These are phyloP conservation scores for Peronospora destructor DNA, from an alignment of 352 stramenopile species.

Conservation along the genomic window DNA sequence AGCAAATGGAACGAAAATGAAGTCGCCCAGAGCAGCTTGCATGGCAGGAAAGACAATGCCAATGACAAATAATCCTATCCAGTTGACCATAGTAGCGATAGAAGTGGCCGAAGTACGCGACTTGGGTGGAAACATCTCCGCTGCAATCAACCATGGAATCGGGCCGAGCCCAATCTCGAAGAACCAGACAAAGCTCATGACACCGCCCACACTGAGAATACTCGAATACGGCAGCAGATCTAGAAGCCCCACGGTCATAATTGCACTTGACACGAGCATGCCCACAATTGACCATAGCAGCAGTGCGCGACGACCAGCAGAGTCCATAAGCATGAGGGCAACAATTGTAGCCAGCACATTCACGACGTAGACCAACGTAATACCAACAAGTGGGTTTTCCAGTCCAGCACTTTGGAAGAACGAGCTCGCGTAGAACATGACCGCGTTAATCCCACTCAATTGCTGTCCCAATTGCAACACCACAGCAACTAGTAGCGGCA, in stretches of 20 bases:
- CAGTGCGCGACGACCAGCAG: slow-evolving; percentile 49
- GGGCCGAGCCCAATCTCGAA: slow-evolving; percentile 75
- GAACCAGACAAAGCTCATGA: slow-evolving; percentile 74
- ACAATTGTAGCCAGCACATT: slow-evolving; percentile 68
- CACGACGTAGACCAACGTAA: slow-evolving; percentile 55
- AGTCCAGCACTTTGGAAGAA: slow-evolving; percentile 64
- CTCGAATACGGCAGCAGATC: slow-evolving; percentile 49
- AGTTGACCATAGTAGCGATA: slow-evolving; percentile 92
- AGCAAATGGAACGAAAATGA: slow-evolving; percentile 88
- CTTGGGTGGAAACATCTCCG: slow-evolving; percentile 92
- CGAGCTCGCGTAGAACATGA: slow-evolving; percentile 76
- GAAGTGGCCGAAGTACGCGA: slow-evolving; percentile 87
- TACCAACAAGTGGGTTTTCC: slow-evolving; percentile 48
- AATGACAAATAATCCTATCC: slow-evolving; percentile 91
- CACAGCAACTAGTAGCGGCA: slow-evolving; percentile 54
- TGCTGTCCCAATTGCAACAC: slow-evolving; percentile 62
- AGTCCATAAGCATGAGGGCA: slow-evolving; percentile 67
- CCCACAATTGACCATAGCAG: slow-evolving; percentile 53
- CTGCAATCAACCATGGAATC: slow-evolving; percentile 94
- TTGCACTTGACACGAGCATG: slow-evolving; percentile 54
- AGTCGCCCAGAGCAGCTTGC: slow-evolving; percentile 69
- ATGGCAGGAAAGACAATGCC: slow-evolving; percentile 90
- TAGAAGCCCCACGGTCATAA: slow-evolving; percentile 52
- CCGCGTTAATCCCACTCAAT: slow-evolving; percentile 66
- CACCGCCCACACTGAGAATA: slow-evolving; percentile 43